Percentiles rank a stretch among this genome's conserved stretches.
These are phyloP conservation scores for Alternaria gansuensis DNA, from an alignment of 2,329 filamentous ascomycete genomes.

Conservation along the genomic window DNA sequence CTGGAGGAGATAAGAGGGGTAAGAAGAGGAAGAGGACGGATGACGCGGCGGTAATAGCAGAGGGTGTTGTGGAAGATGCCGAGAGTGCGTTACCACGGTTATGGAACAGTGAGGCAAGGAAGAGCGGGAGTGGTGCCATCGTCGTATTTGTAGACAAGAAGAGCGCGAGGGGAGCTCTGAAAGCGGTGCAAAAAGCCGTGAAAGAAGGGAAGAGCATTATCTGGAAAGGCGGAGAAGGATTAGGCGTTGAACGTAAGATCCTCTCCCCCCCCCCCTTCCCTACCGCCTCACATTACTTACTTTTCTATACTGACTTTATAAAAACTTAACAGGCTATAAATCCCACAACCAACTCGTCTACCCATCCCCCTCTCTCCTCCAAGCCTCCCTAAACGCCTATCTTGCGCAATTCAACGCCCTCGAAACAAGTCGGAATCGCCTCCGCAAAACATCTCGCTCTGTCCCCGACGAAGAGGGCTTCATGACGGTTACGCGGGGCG, in stretches of 20 bases:
- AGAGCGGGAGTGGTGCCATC: slow-evolving; percentile 80
- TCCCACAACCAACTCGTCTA: slow-evolving; percentile 76
- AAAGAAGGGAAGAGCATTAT: slow-evolving; percentile 67
- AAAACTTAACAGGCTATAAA: slow-evolving; percentile 60
- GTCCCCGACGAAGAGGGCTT: slow-evolving; percentile 96
- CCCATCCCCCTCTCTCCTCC: slow-evolving; percentile 72
- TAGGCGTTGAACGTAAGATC: slow-evolving; percentile 63
- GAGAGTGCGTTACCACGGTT: slow-evolving; percentile 70
- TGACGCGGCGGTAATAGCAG: slow-evolving; percentile 49
- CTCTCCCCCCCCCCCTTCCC: background rate
- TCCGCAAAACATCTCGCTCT: slow-evolving; percentile 71
- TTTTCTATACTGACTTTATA: background rate
- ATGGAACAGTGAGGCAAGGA: slow-evolving; percentile 76
- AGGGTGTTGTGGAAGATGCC: slow-evolving; percentile 63
- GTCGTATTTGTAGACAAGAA: slow-evolving; percentile 84
- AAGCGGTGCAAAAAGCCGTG: slow-evolving; percentile 71
- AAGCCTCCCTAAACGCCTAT: slow-evolving; percentile 81
- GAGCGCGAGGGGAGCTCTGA: slow-evolving; percentile 78
- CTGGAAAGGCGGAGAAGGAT: slow-evolving; percentile 67
- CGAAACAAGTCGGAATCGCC: slow-evolving; percentile 70
- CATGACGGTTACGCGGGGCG: slow-evolving; percentile 85
- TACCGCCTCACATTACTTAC: no score
- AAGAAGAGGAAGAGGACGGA: slow-evolving; percentile 65
- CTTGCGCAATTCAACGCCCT: slow-evolving; percentile 78
- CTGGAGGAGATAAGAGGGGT: slow-evolving; percentile 26